Evolutionary conservation across 192 early-diverging fungal genomes (phyloP), one percentile per base, ranked within the genome.

Genomic region (Coemansia sp.): DNA sequence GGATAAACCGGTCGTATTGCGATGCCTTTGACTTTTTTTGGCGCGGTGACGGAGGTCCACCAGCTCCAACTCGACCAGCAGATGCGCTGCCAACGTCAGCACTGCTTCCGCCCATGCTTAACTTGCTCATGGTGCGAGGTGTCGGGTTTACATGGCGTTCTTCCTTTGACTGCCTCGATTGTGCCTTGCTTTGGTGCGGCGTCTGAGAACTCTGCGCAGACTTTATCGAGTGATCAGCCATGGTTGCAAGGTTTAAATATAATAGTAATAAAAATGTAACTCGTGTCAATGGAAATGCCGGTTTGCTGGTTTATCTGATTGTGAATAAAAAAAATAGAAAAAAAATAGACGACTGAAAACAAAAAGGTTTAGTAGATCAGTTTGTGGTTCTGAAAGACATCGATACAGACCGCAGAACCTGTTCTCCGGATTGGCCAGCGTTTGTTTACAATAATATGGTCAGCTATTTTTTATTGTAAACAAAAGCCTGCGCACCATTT

Each of bases 1-100:
- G 94, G 63, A 97, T 94, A 76, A 95, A 96, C 20, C 95, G 86
- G 70, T 97, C 95, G 69, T 88, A 87, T 80, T 89, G 74, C n/a
- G 73, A 57, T 0, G 52, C 59, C 66, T 80, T 80, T 49, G 71
- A 12, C 48, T 75, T 75, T 38, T 69, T 69, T 28, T 54, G 52
- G 14, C 77, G 72, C 14, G 65, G 77, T 59, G 72, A 73, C 22
- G 72, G 61, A 0, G 76, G 71, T 6, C 64, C 67, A 16, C 40
- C 42, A 2, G n/a, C n/a, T n/a, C n/a, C n/a, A n/a, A 33, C 28
- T 8, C 69, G 29, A 49, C 70, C 45, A 7, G 28, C 68, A 11
- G 56, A 25, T 5, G 32, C 56, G 17, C 56, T 36, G 55, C 70
- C 45, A 11, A 30, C 68, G 16, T 48, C 16, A 5, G 34, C 56